A percentile compares a stretch with the other conserved stretches of the same genome.
Evolutionary conservation across 768 basidiomycete species (phyloP).

Genomic region (Sarcodon sp.): DNA sequence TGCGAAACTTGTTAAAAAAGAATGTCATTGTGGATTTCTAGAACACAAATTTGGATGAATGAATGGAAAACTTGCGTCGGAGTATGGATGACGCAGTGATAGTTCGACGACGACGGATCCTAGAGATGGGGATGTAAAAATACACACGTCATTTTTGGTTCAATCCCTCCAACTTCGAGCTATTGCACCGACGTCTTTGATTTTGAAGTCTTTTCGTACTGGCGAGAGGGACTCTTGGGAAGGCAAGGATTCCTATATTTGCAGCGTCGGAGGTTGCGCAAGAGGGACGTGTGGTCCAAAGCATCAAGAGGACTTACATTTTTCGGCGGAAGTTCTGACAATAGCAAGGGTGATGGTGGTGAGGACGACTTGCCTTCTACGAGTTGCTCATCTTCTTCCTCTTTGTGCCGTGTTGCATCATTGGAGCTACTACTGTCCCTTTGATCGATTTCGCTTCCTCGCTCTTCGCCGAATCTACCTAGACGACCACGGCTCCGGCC

Average conservation of each 20-base stretch:
- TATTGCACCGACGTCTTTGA: conserved; percentile 19
- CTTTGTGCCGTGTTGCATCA: not conserved
- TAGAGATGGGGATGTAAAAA: no score
- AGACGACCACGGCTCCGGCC: conserved; percentile 10
- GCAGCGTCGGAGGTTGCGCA: not conserved
- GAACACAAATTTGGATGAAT: no score
- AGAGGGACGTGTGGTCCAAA: no score
- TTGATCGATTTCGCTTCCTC: not conserved
- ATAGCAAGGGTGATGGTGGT: not conserved
- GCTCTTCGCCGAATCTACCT: conserved; percentile 8
- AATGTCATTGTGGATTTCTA: no score
- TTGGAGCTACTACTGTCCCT: not conserved
- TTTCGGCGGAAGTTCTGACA: no score
- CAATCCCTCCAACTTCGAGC: conserved; percentile 20
- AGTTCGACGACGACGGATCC: no score
- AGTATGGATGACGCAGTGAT: no score
- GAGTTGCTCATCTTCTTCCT: not conserved
- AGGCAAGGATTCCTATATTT: not conserved
- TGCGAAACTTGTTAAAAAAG: no score
- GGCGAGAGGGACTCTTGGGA: conserved; percentile 2
- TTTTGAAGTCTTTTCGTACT: conserved; percentile 8
- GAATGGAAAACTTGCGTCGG: no score
- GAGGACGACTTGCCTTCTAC: not conserved
- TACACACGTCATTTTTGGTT: not conserved
- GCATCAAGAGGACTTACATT: no score